A percentile compares a stretch with the other conserved stretches of the same genome.
Conservation (phyloP, 2,329 filamentous ascomycete genomes). For the Colletotrichum tabaci region DNA sequence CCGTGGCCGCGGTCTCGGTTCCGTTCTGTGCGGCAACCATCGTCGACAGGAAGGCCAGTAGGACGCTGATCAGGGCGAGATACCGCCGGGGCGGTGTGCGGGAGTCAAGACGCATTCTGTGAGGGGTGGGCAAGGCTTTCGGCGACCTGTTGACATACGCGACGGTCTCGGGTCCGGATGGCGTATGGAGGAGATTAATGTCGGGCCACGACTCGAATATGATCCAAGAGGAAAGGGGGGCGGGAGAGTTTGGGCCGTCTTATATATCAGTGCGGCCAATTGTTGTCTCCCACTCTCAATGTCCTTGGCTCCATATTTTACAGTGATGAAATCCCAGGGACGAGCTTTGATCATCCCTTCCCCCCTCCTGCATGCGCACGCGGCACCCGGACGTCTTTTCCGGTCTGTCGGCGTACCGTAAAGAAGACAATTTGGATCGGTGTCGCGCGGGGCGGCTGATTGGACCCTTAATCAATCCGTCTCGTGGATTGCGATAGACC, state of each 20-base stretch:
- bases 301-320: background rate
- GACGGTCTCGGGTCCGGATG: too few relatives aligned
- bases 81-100: background rate
- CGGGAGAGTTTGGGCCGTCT: background rate
- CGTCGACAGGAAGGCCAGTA: background rate
- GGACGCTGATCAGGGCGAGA: background rate
- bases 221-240: background rate
- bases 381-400: background rate
- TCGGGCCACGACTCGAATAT: background rate
- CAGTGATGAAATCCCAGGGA: background rate
- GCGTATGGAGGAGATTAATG: background rate
- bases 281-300: too few relatives aligned
- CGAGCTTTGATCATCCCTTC: too few relatives aligned
- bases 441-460: slow-evolving; percentile 1
- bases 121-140: too few relatives aligned
- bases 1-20: background rate
- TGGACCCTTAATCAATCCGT: background rate
- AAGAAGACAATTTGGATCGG: too few relatives aligned
- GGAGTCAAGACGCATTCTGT: slow-evolving; percentile 5
- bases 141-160: background rate
- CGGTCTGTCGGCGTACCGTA: background rate
- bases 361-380: background rate
- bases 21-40: slow-evolving; percentile 8
- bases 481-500: background rate
- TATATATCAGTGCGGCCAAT: background rate